Evolutionary conservation across 768 basidiomycete genomes (phyloP).

Genomic region (Boletus eberwhitei): DNA sequence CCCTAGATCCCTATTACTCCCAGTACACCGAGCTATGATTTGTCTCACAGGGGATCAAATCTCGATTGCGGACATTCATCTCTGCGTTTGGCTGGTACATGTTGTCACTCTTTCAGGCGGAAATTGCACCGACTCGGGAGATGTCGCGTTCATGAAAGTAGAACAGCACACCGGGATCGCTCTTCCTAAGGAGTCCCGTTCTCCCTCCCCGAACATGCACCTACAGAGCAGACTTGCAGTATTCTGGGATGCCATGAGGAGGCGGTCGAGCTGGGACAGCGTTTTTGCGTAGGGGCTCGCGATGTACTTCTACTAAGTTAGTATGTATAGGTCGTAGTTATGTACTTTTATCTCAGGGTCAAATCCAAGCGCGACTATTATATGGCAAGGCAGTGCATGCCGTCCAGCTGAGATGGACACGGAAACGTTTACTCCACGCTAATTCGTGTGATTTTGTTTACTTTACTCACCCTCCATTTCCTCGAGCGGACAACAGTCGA

Average conservation of each 20-base stretch:
- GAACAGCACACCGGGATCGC: constrained; percentile 44
- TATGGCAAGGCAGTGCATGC: too few relatives aligned
- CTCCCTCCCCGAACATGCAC: neutral
- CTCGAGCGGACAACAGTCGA: neutral
- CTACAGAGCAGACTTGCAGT: constrained; percentile 51
- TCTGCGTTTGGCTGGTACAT: constrained; percentile 71
- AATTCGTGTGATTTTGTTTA: constrained; percentile 1
- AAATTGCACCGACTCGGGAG: constrained; percentile 46
- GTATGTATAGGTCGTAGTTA: neutral
- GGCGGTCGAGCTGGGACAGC: constrained; percentile 68
- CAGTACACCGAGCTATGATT: neutral
- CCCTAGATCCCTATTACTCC: constrained; percentile 14
- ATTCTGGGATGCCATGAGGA: constrained; percentile 70
- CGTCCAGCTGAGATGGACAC: neutral
- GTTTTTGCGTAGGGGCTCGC: constrained; percentile 39
- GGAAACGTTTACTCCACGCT: neutral
- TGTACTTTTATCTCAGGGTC: neutral
- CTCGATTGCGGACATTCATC: constrained; percentile 77
- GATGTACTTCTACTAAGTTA: neutral
- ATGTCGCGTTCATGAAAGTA: constrained; percentile 46
- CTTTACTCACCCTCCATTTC: neutral
- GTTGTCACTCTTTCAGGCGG: constrained; percentile 60
- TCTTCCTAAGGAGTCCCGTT: constrained; percentile 42
- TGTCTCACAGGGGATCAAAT: constrained; percentile 69
- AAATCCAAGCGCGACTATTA: neutral